Evolutionary conservation across 305 asterid genomes (phyloP), one percentile per base, ranked within the genome.

Genomic region (Coffea humblotiana): DNA sequence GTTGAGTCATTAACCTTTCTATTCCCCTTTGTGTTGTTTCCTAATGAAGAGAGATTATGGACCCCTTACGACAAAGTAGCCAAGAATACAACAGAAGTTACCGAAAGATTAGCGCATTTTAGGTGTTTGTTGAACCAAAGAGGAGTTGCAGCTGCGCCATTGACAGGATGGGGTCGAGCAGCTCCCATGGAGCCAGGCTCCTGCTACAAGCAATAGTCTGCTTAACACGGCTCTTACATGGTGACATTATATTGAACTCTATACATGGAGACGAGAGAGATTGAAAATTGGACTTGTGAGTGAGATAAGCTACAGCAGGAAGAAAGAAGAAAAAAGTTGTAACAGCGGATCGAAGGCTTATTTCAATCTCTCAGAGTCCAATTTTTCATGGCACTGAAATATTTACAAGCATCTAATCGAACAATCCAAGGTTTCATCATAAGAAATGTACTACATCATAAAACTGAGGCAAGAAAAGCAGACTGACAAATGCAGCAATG

Each of bases 121-220:
- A 84, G 98, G 89, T 95, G 98, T 78, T 81, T 95, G 77, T 70
- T 95, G 90, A 95, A 92, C 90, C 95, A 90, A 74, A 86, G 98
- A 80, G 98, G 98, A 71, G 92, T 95, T 9, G 98, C 93, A 69
- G 97, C 97, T 64, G 96, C 94, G 56, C 98, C 98, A 52, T 45
- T 95, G 89, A 77, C 64, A 1, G 98, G 98, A 48, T 80, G 75
- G 6, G 97, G 97, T 2, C 84, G 97, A 35, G 88, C 65, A 11
- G 95, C 89, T 51, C 97, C 99, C 0, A 51, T n/a, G 1, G 94
- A 86, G 27, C 98, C 98, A 43, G 97, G 92, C n/a, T 95, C 99
- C 68, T 95, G 99, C 86, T 88, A 86, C 72, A 5, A 47, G 86
- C 97, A 93, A 78, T 93, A 84, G 75, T 80, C 32, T 19, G 25